Evolutionary conservation across 1,284 basidiomycete genomes (phyloP).

Genomic region (Golubevia sp.): DNA sequence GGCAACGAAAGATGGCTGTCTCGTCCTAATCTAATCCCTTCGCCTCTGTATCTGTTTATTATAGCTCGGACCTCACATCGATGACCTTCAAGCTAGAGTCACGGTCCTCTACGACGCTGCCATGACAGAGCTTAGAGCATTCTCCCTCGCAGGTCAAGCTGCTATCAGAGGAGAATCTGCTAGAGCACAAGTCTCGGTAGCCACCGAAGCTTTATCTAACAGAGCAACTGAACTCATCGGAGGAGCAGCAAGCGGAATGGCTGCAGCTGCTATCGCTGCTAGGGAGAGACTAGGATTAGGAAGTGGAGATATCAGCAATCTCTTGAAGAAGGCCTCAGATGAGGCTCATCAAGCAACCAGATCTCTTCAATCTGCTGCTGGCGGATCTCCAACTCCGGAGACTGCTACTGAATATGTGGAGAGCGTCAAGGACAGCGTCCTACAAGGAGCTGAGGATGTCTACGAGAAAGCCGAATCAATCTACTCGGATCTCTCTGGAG

Average conservation of each 20-base stretch:
- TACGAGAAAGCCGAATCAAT: conserved; percentile 2
- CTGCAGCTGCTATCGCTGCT: conserved; percentile 15
- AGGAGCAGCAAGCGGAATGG: conserved; percentile 30
- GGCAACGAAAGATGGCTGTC: conserved; percentile 13
- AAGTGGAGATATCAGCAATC: neutral
- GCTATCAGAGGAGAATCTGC: conserved; percentile 33
- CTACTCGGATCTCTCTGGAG: conserved; percentile 1
- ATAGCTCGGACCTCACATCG: neutral
- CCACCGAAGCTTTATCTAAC: conserved; percentile 26
- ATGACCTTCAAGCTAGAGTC: conserved; percentile 19
- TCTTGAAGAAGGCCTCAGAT: neutral
- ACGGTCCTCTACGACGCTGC: conserved; percentile 33
- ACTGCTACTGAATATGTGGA: conserved; percentile 2
- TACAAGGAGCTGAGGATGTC: conserved; percentile 2
- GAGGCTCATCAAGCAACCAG: conserved; percentile 1
- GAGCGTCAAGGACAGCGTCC: neutral
- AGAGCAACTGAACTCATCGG: conserved; percentile 27
- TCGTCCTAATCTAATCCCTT: neutral
- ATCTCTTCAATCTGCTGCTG: neutral
- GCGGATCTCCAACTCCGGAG: neutral
- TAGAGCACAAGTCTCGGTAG: conserved; percentile 20
- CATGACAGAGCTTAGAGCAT: conserved; percentile 26
- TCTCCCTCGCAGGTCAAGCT: conserved; percentile 17
- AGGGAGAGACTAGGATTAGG: neutral
- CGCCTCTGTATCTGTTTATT: neutral